phyloP scores from a whole-genome alignment of 768 basidiomycete genomes.

The Auriscalpium microsporum region DNA sequence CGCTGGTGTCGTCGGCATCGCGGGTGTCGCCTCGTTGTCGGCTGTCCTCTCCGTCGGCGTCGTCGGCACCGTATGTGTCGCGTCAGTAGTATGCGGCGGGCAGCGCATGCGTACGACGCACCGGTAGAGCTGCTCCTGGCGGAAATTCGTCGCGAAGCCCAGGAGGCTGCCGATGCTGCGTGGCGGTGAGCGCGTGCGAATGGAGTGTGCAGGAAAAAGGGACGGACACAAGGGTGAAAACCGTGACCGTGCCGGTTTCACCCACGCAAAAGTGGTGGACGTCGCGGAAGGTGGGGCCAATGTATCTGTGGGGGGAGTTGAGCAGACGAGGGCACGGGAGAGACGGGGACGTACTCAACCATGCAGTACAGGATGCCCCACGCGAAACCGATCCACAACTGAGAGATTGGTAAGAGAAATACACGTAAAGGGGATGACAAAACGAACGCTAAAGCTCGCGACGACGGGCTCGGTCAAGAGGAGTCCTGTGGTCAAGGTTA shows the following conservation, averaged over 20 bases:
- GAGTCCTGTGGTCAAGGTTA: conserved; percentile 34
- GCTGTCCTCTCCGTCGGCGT: too few species aligned
- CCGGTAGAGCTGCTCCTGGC: conserved; percentile 24
- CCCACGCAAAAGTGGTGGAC: conserved; percentile 56
- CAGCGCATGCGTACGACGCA: neutral
- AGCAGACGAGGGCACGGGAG: neutral
- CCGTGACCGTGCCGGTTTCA: conserved; percentile 49
- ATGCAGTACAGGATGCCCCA: conserved; percentile 73
- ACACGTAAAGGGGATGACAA: neutral
- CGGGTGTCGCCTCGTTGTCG: too few species aligned
- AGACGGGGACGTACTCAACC: conserved; percentile 36
- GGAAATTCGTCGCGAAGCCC: conserved; percentile 21
- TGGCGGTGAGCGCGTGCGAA: conserved; percentile 1
- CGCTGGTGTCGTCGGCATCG: too few species aligned
- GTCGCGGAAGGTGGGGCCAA: conserved; percentile 44
- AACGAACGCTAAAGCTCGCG: conserved; percentile 57
- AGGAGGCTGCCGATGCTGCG: conserved; percentile 41
- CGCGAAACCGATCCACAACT: conserved; percentile 64
- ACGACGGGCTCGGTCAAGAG: conserved; percentile 70
- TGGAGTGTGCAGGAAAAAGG: neutral
- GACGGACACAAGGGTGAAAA: conserved; percentile 50
- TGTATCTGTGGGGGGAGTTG: conserved; percentile 31
- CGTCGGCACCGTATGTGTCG: neutral
- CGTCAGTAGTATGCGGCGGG: neutral
- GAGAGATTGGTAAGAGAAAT: neutral